Conservation (phyloP, 23 red algal species). For the Gracilariopsis chorda region DNA sequence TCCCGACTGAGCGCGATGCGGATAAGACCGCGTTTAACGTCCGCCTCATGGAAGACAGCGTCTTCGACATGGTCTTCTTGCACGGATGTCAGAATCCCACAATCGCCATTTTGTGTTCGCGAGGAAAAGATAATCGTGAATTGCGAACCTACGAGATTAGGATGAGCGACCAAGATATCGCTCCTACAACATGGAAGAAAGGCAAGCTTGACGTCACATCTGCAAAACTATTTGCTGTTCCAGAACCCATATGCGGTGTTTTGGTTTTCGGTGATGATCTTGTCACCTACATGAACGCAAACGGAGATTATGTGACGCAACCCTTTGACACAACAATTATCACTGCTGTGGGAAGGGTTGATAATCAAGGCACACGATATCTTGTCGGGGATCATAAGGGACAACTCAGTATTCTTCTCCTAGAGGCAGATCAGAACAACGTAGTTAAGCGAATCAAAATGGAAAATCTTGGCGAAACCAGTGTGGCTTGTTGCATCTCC, state of each 20-base stretch:
- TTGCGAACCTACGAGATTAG: slow-evolving; percentile 69
- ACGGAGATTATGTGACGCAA: slow-evolving; percentile 1
- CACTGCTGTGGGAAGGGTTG: slow-evolving; percentile 54
- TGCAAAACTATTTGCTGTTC: slow-evolving; percentile 79
- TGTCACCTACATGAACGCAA: slow-evolving; percentile 54
- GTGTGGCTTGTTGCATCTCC: slow-evolving; percentile 61
- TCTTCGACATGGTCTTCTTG: slow-evolving; percentile 91
- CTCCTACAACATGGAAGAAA: slow-evolving; percentile 41
- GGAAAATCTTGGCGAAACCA: slow-evolving; percentile 83
- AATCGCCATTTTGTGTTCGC: slow-evolving; percentile 71
- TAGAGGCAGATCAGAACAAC: slow-evolving; percentile 44
- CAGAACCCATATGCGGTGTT: slow-evolving; percentile 58
- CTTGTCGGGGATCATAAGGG: slow-evolving; percentile 91
- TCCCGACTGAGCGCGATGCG: slow-evolving; percentile 69
- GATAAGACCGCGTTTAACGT: slow-evolving; percentile 93
- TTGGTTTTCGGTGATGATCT: slow-evolving; percentile 78
- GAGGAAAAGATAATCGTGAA: slow-evolving; percentile 39
- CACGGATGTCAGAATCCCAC: slow-evolving; percentile 76
- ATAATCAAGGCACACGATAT: slow-evolving; percentile 68
- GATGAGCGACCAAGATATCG: slow-evolving; percentile 77
- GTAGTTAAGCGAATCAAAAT: slow-evolving; percentile 43
- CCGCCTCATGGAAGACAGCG: slow-evolving; percentile 61
- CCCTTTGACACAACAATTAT: slow-evolving; percentile 66
- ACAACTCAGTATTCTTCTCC: slow-evolving; percentile 75
- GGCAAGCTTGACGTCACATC: slow-evolving; percentile 64